Evolutionary conservation across 352 stramenopile genomes (phyloP), one percentile per base, ranked within the genome.

Genomic region (Phytopythium chamaehyphon): DNA sequence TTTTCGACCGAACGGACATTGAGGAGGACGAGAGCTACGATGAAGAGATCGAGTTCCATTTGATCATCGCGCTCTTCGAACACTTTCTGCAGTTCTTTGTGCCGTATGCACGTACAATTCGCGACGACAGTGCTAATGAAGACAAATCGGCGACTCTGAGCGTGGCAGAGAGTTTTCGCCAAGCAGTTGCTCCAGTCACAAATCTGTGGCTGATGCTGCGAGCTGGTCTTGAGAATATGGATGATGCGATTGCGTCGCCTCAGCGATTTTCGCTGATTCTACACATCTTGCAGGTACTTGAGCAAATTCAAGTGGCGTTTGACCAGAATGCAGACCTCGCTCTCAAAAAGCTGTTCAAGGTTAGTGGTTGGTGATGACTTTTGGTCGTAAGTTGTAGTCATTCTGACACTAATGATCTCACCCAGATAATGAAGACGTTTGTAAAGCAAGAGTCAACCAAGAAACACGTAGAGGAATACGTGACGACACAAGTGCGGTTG

Each of bases 1-100:
- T 88, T 31, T 86, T 85, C 46, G 77, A 88, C 28, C 74, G 74
- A 23, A 84, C 67, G 0, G 72, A 86, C 33, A 71, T 85, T 5
- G 77, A 88, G 44, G 76, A 88, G 47, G 77, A 86, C 24, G 78
- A 89, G 35, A 77, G 69, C 35, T 87, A 84, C 54, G 78, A 89
- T 26, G 78, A 89, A 60, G 75, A 89, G 49, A 72, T 86, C 40
- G 78, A 87, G 59, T 84, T 84, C 36, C 71, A 86, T 18, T 53
- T 86, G 10, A 55, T 86, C 22, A 76, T 83, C 28, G 69, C 75
- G 12, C 42, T 87, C 11, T 66, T 69, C 3, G 76, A 86, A 47
- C 54, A 85, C 2, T 77, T 86, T 21, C 57, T 89, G 33, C 73
- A 89, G 51, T 67, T 86, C 12, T 87, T 83, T 37, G 57, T 52